Evolutionary conservation across 441 rosid species (phyloP).

Genomic region (Erodium texanum): DNA sequence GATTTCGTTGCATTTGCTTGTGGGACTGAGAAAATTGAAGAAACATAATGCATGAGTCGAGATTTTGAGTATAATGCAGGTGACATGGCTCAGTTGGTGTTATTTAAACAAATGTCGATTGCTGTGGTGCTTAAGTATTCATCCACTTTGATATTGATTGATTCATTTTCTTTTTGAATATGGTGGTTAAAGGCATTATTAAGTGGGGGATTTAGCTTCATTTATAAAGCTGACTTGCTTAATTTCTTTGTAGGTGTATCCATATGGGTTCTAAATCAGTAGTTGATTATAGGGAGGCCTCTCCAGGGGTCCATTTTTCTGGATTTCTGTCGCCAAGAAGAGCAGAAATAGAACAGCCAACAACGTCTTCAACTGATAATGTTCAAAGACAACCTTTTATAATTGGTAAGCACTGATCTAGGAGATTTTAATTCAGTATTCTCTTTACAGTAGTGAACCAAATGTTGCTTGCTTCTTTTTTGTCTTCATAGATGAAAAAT

Average conservation of each 20-base stretch:
- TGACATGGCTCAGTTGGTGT: not conserved
- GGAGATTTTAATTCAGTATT: too few species aligned
- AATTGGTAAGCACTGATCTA: conserved; percentile 45
- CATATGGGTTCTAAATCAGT: conserved; percentile 57
- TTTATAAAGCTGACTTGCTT: conserved; percentile 1
- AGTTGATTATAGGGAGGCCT: conserved; percentile 77
- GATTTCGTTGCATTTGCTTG: too few species aligned
- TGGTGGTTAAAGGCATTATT: not conserved
- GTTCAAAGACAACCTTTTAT: conserved; percentile 77
- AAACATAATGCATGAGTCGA: too few species aligned
- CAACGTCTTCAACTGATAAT: conserved; percentile 41
- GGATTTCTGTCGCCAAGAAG: conserved; percentile 53
- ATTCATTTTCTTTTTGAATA: too few species aligned
- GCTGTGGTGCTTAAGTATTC: too few species aligned
- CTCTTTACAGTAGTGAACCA: too few species aligned
- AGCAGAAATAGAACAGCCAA: conserved; percentile 33
- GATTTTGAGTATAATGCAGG: not conserved
- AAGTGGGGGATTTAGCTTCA: not conserved
- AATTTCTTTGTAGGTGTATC: conserved; percentile 20
- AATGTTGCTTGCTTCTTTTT: not conserved
- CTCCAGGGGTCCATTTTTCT: conserved; percentile 77
- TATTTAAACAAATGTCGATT: not conserved
- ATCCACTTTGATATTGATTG: too few species aligned
- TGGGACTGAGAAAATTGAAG: too few species aligned
- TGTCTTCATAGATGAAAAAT: too few species aligned